A percentile compares a stretch with the other conserved stretches of the same genome.
Evolutionary conservation across 805 yeast species (phyloP).

Genomic region (Blastobotrys mokoenaii): DNA sequence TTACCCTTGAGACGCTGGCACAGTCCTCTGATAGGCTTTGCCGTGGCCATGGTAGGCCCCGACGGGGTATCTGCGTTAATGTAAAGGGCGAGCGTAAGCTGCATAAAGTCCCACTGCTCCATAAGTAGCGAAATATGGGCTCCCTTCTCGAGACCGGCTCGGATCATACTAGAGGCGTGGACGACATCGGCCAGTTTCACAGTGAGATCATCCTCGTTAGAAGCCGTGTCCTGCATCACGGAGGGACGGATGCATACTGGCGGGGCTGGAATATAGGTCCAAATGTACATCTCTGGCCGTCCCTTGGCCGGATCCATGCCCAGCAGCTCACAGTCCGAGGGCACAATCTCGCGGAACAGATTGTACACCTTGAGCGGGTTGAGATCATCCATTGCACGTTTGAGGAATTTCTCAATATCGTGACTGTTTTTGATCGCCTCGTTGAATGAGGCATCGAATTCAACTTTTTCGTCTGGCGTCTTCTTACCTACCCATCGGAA

Average conservation of each 20-base stretch:
- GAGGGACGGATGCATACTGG: conserved; percentile 99
- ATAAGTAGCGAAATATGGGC: conserved; percentile 84
- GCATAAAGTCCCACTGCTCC: conserved; percentile 99
- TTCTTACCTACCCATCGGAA: conserved; percentile 94
- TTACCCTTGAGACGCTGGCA: conserved; percentile 97
- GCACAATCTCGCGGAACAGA: conserved; percentile 74
- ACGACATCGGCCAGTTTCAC: conserved; percentile 94
- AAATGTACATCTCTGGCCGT: conserved; percentile 90
- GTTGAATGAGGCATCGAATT: conserved; percentile 83
- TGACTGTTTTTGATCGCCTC: conserved; percentile 69
- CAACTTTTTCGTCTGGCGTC: conserved; percentile 69
- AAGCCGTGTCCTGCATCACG: conserved; percentile 85
- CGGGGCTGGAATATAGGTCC: conserved; percentile 98
- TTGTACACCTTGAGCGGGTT: conserved; percentile 86
- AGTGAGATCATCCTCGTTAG: conserved; percentile 95
- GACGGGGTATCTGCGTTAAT: conserved; percentile 92
- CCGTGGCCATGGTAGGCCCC: conserved; percentile 36
- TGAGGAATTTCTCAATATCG: conserved; percentile 78
- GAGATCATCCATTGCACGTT: conserved; percentile 84
- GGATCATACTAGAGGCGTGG: conserved; percentile 89
- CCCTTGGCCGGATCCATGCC: conserved; percentile 88
- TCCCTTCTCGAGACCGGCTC: conserved; percentile 93
- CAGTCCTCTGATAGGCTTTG: conserved; percentile 80
- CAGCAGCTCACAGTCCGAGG: conserved; percentile 83
- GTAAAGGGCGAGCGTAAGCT: conserved; percentile 92